Evolutionary conservation across 805 yeast species (phyloP).

Genomic region (Metschnikowia koreensis): DNA sequence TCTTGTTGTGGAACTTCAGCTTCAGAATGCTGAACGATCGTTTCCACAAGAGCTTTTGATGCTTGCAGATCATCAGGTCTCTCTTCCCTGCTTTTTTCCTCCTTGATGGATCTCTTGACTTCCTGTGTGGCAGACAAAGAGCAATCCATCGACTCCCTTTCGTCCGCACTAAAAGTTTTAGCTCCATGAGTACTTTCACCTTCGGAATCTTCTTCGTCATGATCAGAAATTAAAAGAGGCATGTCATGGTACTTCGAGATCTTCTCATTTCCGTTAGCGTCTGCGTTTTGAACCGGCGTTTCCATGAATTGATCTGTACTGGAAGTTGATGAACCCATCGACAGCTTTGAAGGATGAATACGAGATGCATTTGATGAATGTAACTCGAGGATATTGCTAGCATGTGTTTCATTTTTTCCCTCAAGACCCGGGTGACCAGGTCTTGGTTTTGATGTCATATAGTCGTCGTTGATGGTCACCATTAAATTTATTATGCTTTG

Average conservation of each 20-base stretch:
- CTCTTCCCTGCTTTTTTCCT: constrained; percentile 2
- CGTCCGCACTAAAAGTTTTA: background rate
- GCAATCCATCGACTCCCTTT: background rate
- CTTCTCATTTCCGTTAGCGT: background rate
- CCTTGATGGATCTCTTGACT: constrained; percentile 23
- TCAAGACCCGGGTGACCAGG: constrained; percentile 8
- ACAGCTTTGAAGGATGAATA: background rate
- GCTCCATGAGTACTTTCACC: constrained; percentile 23
- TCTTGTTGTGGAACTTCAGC: background rate
- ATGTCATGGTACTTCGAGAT: constrained; percentile 26
- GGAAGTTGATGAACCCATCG: background rate
- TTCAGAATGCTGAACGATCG: background rate
- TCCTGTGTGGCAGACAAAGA: constrained; percentile 19
- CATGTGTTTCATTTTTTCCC: background rate
- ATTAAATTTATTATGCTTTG: constrained; percentile 6
- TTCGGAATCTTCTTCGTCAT: constrained; percentile 28
- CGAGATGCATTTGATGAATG: background rate
- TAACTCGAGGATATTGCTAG: background rate
- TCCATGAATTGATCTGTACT: background rate
- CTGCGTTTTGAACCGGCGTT: background rate
- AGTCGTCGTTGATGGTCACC: constrained; percentile 14
- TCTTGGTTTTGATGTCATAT: constrained; percentile 6
- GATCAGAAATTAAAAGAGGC: constrained; percentile 34
- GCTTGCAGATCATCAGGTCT: background rate
- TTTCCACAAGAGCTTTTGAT: background rate